Evolutionary conservation across 495 filamentous ascomycete species (phyloP), one percentile per base, ranked within the genome.

Genomic region (Neurospora sublineolata): DNA sequence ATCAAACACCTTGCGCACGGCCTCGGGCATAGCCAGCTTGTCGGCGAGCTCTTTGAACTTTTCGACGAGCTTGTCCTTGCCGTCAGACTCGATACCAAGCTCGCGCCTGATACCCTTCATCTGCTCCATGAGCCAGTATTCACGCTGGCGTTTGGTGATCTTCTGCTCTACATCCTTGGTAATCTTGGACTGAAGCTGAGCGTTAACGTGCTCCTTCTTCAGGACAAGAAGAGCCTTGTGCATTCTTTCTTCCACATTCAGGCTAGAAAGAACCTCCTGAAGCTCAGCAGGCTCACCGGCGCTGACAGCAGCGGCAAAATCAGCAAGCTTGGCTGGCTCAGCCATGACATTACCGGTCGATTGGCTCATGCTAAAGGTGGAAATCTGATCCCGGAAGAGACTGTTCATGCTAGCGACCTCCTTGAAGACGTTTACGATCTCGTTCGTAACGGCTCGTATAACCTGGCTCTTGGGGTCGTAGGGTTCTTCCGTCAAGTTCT

Each of bases 101-200:
- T 99, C 96, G 70, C 94, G 86, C 72, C 92, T 90, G 77, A 99
- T 98, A n/a, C 93, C 96, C 82, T 97, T 98, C 94, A 98, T 96
- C 77, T 99, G 96, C 80, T 99, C 95, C 93, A 95, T 94, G 23
- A 99, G 83, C 93, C 93, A 99, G 83, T 99, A 99, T 77, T 99
- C 96, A 37, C 95, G 90, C 78, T 99, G 95, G 12, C 95, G 90
- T 83, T 98, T 97, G 76, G 96, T 94, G 72, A 99, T 99, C 83
- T 97, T 97, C 73, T 86, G 91, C 80, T 99, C 96, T 30, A 99
- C 95, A 78, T 99, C 95, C 82, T 97, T 98, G 58, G 93, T 93
- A 64, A 99, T 99, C 85, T 97, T 98, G 37, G 91, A 93, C 76
- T 97, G 94, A 5, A 99, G 86, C 78, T 99, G 92, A 4, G 95